Percentiles rank a stretch among this genome's conserved stretches.
Conservation (phyloP, 257 asterid genomes). For the Nicotiana undulata region DNA sequence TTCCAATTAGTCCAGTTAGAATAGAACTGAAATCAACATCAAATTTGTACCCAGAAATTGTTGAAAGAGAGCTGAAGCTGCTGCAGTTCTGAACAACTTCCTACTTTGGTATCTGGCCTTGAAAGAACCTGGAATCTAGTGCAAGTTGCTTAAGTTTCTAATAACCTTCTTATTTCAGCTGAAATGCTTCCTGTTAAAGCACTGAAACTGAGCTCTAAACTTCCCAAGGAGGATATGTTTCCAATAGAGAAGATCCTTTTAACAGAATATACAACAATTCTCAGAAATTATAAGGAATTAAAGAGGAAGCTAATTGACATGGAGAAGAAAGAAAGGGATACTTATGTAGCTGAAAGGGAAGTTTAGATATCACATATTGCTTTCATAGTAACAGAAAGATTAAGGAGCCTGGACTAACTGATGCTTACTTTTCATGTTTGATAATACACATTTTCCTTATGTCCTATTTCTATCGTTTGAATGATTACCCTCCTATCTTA, state of each 20-base stretch:
- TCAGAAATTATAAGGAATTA: conserved; percentile 74
- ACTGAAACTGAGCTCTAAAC: conserved; percentile 53
- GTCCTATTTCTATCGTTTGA: background rate
- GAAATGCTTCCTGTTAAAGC: conserved; percentile 48
- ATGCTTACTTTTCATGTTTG: background rate
- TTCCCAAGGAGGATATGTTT: conserved; percentile 37
- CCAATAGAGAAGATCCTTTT: conserved; percentile 60
- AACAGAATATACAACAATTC: conserved; percentile 59
- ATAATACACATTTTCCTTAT: background rate
- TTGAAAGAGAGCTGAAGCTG: conserved; percentile 55
- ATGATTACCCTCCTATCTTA: background rate
- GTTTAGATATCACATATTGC: background rate
- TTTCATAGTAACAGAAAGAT: background rate
- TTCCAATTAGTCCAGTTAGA: too few relatives aligned
- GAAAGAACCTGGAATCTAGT: conserved; percentile 35
- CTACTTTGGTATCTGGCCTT: conserved; percentile 47
- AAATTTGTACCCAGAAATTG: conserved; percentile 20
- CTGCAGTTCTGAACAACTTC: conserved; percentile 41
- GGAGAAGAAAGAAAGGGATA: conserved; percentile 59
- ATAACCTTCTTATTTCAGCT: conserved; percentile 37
- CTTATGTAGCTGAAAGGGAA: background rate
- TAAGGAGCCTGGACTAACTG: background rate
- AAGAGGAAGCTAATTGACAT: conserved; percentile 54
- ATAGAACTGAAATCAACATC: too few relatives aligned
- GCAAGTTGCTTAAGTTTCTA: conserved; percentile 30